Evolutionary conservation across 1,284 basidiomycete species (phyloP).

Genomic region (Chiua sp.): DNA sequence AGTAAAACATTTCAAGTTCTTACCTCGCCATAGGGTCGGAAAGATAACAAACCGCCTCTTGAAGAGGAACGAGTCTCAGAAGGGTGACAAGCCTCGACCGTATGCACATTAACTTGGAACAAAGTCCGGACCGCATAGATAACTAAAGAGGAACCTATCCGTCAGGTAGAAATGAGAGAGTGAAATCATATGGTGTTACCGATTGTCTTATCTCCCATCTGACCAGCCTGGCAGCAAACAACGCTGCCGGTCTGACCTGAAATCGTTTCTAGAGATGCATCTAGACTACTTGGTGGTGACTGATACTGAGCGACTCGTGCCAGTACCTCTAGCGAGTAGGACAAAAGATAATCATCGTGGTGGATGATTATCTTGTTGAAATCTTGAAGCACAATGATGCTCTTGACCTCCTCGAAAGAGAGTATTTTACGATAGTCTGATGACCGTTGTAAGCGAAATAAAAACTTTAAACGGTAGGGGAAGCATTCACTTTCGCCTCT

Average conservation of each 20-base stretch:
- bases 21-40: slow-evolving; percentile 68
- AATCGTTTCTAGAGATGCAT: slow-evolving; percentile 62
- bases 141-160: slow-evolving; percentile 46
- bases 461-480: not conserved
- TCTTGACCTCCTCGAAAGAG: slow-evolving; percentile 49
- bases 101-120: slow-evolving; percentile 57
- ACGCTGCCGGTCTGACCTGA: slow-evolving; percentile 56
- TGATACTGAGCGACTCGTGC: slow-evolving; percentile 59
- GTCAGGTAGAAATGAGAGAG: slow-evolving; percentile 8
- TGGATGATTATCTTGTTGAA: slow-evolving; percentile 74
- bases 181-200: slow-evolving; percentile 43
- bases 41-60: slow-evolving; percentile 45
- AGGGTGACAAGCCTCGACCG: slow-evolving; percentile 46
- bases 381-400: slow-evolving; percentile 59
- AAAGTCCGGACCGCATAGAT: slow-evolving; percentile 69
- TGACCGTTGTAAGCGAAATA: slow-evolving; percentile 5
- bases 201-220: slow-evolving; percentile 55
- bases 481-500: slow-evolving; percentile 53
- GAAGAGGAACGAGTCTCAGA: slow-evolving; percentile 35
- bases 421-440: slow-evolving; percentile 65
- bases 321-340: slow-evolving; percentile 74
- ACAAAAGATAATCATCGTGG: slow-evolving; percentile 57
- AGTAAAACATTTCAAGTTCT: slow-evolving; percentile 18
- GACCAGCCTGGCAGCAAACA: slow-evolving; percentile 61
- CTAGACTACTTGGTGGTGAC: slow-evolving; percentile 49